Evolutionary conservation across 2,329 filamentous ascomycete species (phyloP).

Genomic region (Colletotrichum sp.): DNA sequence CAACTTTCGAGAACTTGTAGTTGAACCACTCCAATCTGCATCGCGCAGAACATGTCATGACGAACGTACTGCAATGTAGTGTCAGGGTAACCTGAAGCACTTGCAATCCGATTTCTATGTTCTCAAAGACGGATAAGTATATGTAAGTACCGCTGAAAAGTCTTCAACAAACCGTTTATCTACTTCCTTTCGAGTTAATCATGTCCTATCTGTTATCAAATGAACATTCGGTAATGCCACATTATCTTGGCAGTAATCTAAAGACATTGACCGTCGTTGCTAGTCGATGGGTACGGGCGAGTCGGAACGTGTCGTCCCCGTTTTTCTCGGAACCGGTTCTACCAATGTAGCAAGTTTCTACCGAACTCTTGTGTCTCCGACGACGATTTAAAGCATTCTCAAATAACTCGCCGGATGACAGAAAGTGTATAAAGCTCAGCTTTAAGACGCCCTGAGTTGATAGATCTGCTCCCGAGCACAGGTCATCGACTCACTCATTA

Average conservation of each 20-base stretch:
- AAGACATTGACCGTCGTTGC: not conserved
- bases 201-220: rapidly evolving
- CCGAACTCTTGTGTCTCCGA: not conserved
- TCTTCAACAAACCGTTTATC: rapidly evolving
- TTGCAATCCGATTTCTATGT: too few relatives aligned
- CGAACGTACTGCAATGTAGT: not conserved
- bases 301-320: rapidly evolving
- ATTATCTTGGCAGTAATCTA: not conserved
- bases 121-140: not conserved
- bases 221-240: rapidly evolving
- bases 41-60: not conserved
- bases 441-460: not conserved
- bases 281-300: not conserved
- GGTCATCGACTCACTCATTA: rapidly evolving
- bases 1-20: not conserved
- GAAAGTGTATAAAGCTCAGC: not conserved
- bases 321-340: not conserved
- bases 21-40: rapidly evolving
- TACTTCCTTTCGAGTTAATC: rapidly evolving
- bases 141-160: not conserved
- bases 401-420: rapidly evolving
- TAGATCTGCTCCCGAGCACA: not conserved
- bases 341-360: not conserved
- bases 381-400: rapidly evolving
- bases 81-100: not conserved